Evolutionary conservation across 352 stramenopile genomes (phyloP).

Genomic region (Phytopythium boreale): DNA sequence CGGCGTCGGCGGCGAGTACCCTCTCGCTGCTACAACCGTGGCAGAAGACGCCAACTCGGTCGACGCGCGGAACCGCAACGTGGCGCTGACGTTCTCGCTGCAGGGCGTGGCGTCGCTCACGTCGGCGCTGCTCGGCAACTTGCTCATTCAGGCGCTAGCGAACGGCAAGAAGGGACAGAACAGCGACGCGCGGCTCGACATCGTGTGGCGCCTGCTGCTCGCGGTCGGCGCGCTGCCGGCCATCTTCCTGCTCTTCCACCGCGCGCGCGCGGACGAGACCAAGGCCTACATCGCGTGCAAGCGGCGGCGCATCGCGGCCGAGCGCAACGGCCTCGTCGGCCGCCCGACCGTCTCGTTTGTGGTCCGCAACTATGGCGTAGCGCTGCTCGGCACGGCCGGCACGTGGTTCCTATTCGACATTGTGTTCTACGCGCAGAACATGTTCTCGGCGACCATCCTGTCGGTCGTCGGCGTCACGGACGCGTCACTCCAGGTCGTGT

Average conservation of each 20-base stretch:
- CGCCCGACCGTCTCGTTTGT: constrained; percentile 31
- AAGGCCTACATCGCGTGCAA: constrained; percentile 21
- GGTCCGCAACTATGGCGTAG: constrained; percentile 44
- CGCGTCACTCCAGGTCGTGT: constrained; percentile 50
- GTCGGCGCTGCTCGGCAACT: constrained; percentile 53
- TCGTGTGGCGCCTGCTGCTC: constrained; percentile 63
- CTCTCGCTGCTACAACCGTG: constrained; percentile 41
- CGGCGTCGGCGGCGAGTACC: constrained; percentile 39
- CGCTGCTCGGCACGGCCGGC: constrained; percentile 65
- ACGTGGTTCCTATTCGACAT: constrained; percentile 63
- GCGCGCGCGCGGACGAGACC: constrained; percentile 58
- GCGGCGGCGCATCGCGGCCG: constrained; percentile 2
- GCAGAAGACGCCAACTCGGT: constrained; percentile 51
- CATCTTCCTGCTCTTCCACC: constrained; percentile 58
- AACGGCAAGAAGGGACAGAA: constrained; percentile 36
- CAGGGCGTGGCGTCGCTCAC: constrained; percentile 55
- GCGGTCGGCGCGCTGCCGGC: constrained; percentile 63
- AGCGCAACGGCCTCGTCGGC: constrained; percentile 2
- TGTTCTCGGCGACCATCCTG: constrained; percentile 77
- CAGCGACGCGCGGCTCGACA: constrained; percentile 35
- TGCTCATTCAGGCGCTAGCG: constrained; percentile 45
- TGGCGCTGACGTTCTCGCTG: constrained; percentile 63
- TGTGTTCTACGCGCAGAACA: constrained; percentile 79
- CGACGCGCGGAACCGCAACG: constrained; percentile 37
- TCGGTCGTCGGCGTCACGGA: constrained; percentile 52